A percentile compares a stretch with the other conserved stretches of the same genome.
Conservation (phyloP, 2,329 filamentous ascomycete genomes). For the Harringtonia lauricola region DNA sequence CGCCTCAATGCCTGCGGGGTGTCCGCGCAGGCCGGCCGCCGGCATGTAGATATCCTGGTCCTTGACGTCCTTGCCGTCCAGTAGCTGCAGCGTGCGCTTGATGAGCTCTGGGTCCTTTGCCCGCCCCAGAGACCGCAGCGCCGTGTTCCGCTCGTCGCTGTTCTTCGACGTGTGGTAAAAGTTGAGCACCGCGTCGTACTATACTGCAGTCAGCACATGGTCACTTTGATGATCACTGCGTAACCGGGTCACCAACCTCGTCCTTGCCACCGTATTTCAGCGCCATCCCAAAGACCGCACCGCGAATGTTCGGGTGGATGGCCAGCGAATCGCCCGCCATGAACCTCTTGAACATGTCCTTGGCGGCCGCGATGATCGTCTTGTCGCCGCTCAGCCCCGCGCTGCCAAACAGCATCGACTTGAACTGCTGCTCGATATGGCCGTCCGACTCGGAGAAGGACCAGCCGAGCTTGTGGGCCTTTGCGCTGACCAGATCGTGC, state of each 20-base stretch:
- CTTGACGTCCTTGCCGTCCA: slow-evolving; percentile 74
- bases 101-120: slow-evolving; percentile 71
- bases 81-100: slow-evolving; percentile 64
- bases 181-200: slow-evolving; percentile 68
- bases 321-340: slow-evolving; percentile 66
- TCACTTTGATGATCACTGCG: too few relatives aligned
- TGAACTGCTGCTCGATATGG: slow-evolving; percentile 90
- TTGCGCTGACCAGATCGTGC: slow-evolving; percentile 62
- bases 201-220: not conserved
- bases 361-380: slow-evolving; percentile 64
- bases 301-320: slow-evolving; percentile 84
- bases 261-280: slow-evolving; percentile 75
- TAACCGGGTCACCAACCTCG: slow-evolving; percentile 42
- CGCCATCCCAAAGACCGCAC: slow-evolving; percentile 75
- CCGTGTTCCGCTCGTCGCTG: slow-evolving; percentile 84
- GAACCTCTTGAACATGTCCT: slow-evolving; percentile 86
- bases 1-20: slow-evolving; percentile 66
- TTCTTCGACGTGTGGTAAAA: slow-evolving; percentile 66
- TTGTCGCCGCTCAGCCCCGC: slow-evolving; percentile 76
- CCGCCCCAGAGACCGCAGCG: slow-evolving; percentile 71
- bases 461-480: slow-evolving; percentile 84
- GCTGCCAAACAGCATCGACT: slow-evolving; percentile 76
- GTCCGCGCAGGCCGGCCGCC: slow-evolving; percentile 64
- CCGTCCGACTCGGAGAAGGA: slow-evolving; percentile 73
- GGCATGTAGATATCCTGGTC: slow-evolving; percentile 92